phyloP scores from a whole-genome alignment of 495 filamentous ascomycete species.

The Sordaria brevicollis region DNA sequence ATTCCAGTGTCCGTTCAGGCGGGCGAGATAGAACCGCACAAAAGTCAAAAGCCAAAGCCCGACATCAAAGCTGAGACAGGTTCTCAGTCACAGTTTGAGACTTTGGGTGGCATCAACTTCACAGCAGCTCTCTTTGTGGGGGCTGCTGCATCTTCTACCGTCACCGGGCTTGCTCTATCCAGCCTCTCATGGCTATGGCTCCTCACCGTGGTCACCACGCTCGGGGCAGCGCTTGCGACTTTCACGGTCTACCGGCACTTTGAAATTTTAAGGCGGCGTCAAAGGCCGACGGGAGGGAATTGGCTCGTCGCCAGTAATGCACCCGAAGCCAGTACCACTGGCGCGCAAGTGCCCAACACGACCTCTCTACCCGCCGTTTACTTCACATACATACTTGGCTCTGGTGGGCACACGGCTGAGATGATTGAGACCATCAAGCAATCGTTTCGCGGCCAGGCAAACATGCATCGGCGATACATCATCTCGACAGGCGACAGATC shows the following conservation, averaged over 20 bases:
- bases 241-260: not conserved
- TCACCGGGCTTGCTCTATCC: constrained; percentile 3
- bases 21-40: not conserved
- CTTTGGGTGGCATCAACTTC: constrained; percentile 4
- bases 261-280: not conserved
- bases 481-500: constrained; percentile 67
- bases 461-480: constrained; percentile 70
- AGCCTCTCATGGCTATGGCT: constrained; percentile 11
- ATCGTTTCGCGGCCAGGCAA: constrained; percentile 29
- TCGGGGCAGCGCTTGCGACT: not conserved
- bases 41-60: not conserved
- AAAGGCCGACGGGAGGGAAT: not conserved
- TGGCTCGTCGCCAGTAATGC: not conserved
- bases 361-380: constrained; percentile 41
- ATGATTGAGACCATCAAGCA: constrained; percentile 71
- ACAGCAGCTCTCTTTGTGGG: constrained; percentile 7
- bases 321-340: not conserved
- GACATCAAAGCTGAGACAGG: not conserved
- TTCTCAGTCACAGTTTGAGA: not conserved
- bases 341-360: constrained; percentile 8
- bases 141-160: not conserved
- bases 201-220: constrained; percentile 1
- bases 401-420: constrained; percentile 89
- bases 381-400: constrained; percentile 76
- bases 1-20: not conserved